Percentiles rank a stretch among this genome's conserved stretches.
Conservation (phyloP, 2,329 filamentous ascomycete species). For the Curvularia sp. region DNA sequence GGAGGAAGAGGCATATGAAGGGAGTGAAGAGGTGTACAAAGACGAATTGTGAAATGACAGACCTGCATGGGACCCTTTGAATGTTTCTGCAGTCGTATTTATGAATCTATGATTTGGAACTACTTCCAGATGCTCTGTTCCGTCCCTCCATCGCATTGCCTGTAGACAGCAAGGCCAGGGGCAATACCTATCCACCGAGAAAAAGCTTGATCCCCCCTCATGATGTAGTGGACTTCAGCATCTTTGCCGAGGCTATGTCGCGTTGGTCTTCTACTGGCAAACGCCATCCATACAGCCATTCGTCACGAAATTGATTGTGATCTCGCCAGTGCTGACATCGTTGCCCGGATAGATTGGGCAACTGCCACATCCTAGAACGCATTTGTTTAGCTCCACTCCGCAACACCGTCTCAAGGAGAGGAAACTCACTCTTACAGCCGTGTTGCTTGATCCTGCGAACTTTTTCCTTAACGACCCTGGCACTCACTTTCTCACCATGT, state of each 20-base stretch:
- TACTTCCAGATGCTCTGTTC: background rate
- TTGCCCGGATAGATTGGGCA: background rate
- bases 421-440: background rate
- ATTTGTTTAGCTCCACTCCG: background rate
- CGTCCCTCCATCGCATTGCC: background rate
- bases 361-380: background rate
- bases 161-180: background rate
- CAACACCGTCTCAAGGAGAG: background rate
- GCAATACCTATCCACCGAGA: background rate
- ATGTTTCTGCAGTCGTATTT: background rate
- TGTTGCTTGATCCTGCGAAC: background rate
- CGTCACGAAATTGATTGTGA: background rate
- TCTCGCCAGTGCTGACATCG: background rate
- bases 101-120: background rate
- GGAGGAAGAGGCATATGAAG: constrained; percentile 38
- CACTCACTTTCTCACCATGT: background rate
- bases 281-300: background rate
- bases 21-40: constrained; percentile 52
- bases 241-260: background rate
- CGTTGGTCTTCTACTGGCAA: background rate
- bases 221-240: background rate
- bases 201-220: background rate
- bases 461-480: background rate
- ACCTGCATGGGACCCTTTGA: background rate
- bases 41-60: constrained; percentile 42